Evolutionary conservation across 108 stramenopile genomes (phyloP), one percentile per base, ranked within the genome.

Genomic region (Skeletonema menzelii): DNA sequence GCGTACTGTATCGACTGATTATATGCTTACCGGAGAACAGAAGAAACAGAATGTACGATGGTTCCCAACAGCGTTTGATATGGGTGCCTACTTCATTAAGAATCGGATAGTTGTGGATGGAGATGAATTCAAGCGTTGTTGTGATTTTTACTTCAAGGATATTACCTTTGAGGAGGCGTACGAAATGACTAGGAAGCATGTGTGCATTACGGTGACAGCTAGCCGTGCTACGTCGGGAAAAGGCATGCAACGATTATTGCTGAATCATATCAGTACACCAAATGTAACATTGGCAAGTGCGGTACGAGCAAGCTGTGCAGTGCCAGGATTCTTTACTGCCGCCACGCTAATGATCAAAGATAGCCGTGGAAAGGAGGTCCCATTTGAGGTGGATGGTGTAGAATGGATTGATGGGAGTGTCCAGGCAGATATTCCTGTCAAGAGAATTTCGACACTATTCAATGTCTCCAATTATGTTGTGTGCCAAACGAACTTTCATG

Each of bases 321-420:
- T 97, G 1, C 97, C 97, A 13, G 97, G 97, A 7, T 92, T 97
- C 47, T 94, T 95, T 95, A 82, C 85, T 31, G 91, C 95, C 1
- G 87, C 94, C 11, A 93, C 95, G 76, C 77, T 97, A 12, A 82
- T 91, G 82, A 79, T 87, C 24, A 97, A 97, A 71, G 88, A 88
- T 65, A 85, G 81, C 42, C 64, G 77, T 31, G 97, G 97, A 46
- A 82, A 88, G 30, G 73, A 92, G 22, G 86, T 87, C 31, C 92
- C 89, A 34, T 97, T 97, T 70, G 97, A 97, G 67, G 93, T 97
- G 38, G 97, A 97, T 70, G 97, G 97, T 37, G 94, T 96, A 1
- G 94, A 95, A 59, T 97, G 94, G 94, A 97, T 97, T 56, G 96
- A 97, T 69, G 96, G 96, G 22, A 88, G 87, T 63, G 93, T 97